Evolutionary conservation across 2,329 filamentous ascomycete species (phyloP), one percentile per base, ranked within the genome.

Genomic region (Colletotrichum acutatum): DNA sequence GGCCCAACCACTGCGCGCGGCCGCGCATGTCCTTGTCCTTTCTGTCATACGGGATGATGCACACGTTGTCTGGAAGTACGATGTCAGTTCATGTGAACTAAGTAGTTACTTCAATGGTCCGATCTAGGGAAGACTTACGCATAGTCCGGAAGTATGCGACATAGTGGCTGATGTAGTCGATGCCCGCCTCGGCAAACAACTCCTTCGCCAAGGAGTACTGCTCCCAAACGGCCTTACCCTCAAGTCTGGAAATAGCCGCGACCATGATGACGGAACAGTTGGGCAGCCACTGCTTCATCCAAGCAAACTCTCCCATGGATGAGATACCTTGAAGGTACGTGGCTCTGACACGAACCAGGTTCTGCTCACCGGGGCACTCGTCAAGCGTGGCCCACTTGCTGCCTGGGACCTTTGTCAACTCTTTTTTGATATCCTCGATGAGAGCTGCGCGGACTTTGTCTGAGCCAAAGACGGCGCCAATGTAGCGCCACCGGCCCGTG

Each of bases 11-110:
- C 63, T 77, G 71, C 8, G 79, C 79, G 1, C 81, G 79, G 16
- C 80, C 74, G 73, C 85, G 83, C 37, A 72, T 72, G 0, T 84
- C 81, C 0, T 80, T 75, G 30, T 86, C 81, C 37, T 82, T 81
- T 4, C 84, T 81, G 68, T 90, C 83, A 76, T 87, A 90, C 0
- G 65, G 65, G 24, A 89, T 83, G 53, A 90, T 86, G 68, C 86
- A 86, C 1, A 88, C 84, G 71, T 90, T 89, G 75, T 89, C 69
- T 37, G 37, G 7, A 19, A 42, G 37, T 42, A 14, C 37, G 37
- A 42, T 42, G 37, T 42, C 37, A 42, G 14, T 19, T 42, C 2
- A 42, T 19, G 14, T 19, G 37, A 42, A 19, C 16, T 16, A 42
- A 16, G 9, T 12, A 32, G 9, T 32, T 19, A 16, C 16, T 42